These are phyloP conservation scores for Aspergillus sp. DNA, from an alignment of 2,329 filamentous ascomycete genomes.

Conservation along the genomic window DNA sequence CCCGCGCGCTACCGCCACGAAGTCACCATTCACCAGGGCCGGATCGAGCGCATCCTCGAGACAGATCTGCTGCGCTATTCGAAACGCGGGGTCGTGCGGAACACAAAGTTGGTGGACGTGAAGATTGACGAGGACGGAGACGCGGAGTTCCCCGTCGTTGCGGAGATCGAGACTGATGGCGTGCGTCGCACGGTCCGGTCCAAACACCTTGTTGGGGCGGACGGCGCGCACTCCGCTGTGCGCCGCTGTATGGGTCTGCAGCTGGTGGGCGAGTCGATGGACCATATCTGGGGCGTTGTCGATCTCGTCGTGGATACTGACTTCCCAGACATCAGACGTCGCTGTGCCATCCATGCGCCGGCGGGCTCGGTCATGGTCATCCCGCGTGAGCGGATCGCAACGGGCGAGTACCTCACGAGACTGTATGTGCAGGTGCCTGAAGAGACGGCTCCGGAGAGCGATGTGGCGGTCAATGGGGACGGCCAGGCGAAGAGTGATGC, in stretches of 20 bases:
- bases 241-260: constrained; percentile 51
- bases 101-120: constrained; percentile 64
- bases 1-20: constrained; percentile 70
- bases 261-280: constrained; percentile 66
- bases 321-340: constrained; percentile 77
- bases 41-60: constrained; percentile 69
- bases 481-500: constrained; percentile 53
- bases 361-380: constrained; percentile 78
- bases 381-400: constrained; percentile 60
- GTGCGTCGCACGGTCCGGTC: constrained; percentile 49
- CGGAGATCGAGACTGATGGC: constrained; percentile 29
- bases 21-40: constrained; percentile 67
- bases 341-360: constrained; percentile 72
- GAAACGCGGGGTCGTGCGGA: constrained; percentile 56
- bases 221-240: constrained; percentile 67
- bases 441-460: constrained; percentile 25
- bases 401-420: constrained; percentile 66
- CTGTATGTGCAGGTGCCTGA: constrained; percentile 55
- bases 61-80: constrained; percentile 62
- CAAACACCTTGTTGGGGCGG: constrained; percentile 70
- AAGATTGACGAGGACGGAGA: constrained; percentile 52
- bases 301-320: constrained; percentile 70
- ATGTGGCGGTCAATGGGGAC: constrained; percentile 13
- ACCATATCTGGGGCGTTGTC: constrained; percentile 74
- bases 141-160: constrained; percentile 36